Percentiles rank a stretch among this genome's conserved stretches.
Conservation (phyloP, 805 yeast species). For the Wickerhamiella slavikovae region DNA sequence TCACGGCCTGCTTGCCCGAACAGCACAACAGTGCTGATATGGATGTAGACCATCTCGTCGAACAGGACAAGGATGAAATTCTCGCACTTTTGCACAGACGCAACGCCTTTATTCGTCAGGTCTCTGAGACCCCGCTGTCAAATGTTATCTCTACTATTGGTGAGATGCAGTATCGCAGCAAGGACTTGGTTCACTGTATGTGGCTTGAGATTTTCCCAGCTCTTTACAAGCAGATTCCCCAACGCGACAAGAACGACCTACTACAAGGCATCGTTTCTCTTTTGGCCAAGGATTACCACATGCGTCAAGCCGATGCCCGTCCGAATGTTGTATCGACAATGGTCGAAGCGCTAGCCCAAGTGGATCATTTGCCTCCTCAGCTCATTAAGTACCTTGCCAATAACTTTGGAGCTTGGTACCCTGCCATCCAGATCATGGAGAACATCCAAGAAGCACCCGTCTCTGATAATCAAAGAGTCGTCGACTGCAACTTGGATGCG, state of each 20-base stretch:
- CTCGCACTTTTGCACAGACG: constrained; percentile 17
- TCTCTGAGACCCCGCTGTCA: constrained; percentile 28
- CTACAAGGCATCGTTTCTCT: constrained; percentile 61
- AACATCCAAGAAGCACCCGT: constrained; percentile 36
- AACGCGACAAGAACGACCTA: constrained; percentile 66
- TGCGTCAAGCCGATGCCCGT: constrained; percentile 67
- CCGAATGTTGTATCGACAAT: constrained; percentile 77
- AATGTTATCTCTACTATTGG: constrained; percentile 51
- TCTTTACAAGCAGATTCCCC: constrained; percentile 43
- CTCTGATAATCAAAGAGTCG: constrained; percentile 50
- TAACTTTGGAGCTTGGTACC: constrained; percentile 80
- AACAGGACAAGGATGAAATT: too few species aligned
- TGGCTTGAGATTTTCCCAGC: constrained; percentile 77
- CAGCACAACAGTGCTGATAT: constrained; percentile 12
- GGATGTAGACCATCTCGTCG: constrained; percentile 16
- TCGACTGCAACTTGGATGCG: constrained; percentile 79
- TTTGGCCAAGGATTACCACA: constrained; percentile 77
- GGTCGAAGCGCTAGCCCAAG: constrained; percentile 51
- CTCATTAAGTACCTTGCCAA: constrained; percentile 71
- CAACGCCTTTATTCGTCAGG: constrained; percentile 16
- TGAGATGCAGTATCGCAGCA: constrained; percentile 65
- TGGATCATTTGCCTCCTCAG: constrained; percentile 84
- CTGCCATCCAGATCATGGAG: constrained; percentile 69
- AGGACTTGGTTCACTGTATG: constrained; percentile 56
- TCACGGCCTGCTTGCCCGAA: constrained; percentile 3